Conservation (phyloP, 352 stramenopile genomes). For the Phytophthora syringae region DNA sequence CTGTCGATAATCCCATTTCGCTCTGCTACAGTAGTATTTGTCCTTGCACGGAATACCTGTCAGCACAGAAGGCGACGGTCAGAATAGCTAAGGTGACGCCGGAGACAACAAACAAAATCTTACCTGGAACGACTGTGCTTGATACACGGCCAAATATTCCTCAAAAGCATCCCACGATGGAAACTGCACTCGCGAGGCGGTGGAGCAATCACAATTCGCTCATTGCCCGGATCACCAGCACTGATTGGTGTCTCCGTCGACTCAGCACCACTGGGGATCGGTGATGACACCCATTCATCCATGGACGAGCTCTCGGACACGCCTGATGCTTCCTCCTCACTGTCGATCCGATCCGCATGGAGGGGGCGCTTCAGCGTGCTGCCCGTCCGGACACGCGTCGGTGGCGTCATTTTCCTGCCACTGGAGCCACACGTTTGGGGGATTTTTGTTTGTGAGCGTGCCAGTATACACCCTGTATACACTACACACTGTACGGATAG, state of each 20-base stretch:
- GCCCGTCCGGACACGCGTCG: too few relatives aligned
- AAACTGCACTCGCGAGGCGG: background rate
- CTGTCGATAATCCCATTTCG: background rate
- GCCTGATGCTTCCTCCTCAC: background rate
- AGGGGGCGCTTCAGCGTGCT: background rate
- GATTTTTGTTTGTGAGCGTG: background rate
- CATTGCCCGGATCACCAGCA: background rate
- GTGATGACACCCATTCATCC: background rate
- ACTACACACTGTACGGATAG: background rate
- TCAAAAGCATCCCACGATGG: background rate
- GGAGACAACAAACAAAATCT: background rate
- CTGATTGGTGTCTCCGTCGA: background rate
- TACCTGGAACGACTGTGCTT: background rate
- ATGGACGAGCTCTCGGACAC: background rate
- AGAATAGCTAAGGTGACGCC: background rate
- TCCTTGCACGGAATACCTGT: slow-evolving; percentile 20
- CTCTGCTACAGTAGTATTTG: slow-evolving; percentile 7
- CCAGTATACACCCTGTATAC: background rate
- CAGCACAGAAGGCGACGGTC: background rate
- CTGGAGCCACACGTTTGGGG: background rate
- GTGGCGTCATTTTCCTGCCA: background rate
- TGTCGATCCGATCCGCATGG: background rate
- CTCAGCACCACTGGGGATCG: background rate
- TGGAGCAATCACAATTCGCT: background rate
- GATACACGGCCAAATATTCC: background rate